Base-by-base conservation (phyloP, 768 basidiomycete genomes). In the Boletus rufocinnamomeus region DNA sequence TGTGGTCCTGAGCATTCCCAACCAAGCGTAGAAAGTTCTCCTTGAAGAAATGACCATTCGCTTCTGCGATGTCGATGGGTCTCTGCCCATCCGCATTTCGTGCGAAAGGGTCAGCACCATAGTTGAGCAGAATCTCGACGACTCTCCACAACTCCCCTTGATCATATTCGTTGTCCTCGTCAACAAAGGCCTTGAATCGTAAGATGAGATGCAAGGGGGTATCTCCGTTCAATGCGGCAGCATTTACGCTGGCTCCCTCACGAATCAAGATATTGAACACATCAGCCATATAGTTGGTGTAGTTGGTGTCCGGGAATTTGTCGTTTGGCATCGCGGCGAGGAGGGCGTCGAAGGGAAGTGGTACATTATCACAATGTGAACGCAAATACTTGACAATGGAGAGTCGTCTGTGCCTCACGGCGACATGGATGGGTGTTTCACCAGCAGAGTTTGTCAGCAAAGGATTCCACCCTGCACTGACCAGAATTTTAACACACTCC, bases 261-360 rank as follows among this genome's bases (percentile, higher is more conserved):
- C 49, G 16, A 23, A 50, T 10, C 49, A 50, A 30, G 52, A 52
- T 17, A 50, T 16, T 14, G 14, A 16, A 11, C 7, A 50, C 2
- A 7, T 11, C 6, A 2, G 4, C 14, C 43, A n/a, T n/a, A n/a
- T n/a, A n/a, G n/a, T n/a, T n/a, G n/a, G 0, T 3, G 21, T 6
- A 10, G 6, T 0, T 1, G 21, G 2, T 21, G 11, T 0, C 3
- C n/a, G 6, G 10, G 11, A 10, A 28, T 2, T 1, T 4, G 11
- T 23, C 23, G 13, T 9, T 10, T 10, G 25, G 32, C 14, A 23
- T 16, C n/a, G 30, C 21, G 1, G 48, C 14, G 8, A 34, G 32
- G 14, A 50, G 30, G 14, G 2, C 14, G 6, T 50, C 19, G 8
- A 21, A 50, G 14, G 48, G 48, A 3, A 35, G 32, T 23, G 49